These are phyloP conservation scores for Penicillium corylophilum DNA, from an alignment of 2,329 filamentous ascomycete genomes.

Conservation along the genomic window DNA sequence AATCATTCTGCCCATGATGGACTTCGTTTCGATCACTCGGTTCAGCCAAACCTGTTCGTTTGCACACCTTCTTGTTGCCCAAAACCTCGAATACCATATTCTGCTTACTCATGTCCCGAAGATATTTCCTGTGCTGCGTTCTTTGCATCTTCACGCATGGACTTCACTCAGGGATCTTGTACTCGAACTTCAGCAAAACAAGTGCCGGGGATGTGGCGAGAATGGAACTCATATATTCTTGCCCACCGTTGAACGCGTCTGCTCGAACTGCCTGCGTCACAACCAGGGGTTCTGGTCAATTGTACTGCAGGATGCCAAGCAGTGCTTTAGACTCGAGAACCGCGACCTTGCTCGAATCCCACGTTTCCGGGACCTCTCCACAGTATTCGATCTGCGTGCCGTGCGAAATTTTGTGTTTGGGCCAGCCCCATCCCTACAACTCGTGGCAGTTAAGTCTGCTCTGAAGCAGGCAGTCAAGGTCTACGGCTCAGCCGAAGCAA, in stretches of 20 bases:
- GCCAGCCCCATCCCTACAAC: no score
- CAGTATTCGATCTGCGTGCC: not conserved
- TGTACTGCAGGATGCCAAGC: not conserved
- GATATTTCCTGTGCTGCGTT: not conserved
- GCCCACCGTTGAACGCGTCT: conserved; percentile 12
- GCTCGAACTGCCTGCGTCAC: conserved; percentile 5
- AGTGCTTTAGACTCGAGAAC: not conserved
- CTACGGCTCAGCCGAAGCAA: not conserved
- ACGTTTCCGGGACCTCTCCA: not conserved
- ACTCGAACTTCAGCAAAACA: conserved; percentile 4
- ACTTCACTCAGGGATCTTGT: not conserved
- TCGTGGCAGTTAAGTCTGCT: not conserved
- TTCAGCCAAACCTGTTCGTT: not conserved
- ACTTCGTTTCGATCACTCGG: not conserved
- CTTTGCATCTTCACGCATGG: not conserved
- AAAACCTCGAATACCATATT: not conserved
- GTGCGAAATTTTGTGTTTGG: no score
- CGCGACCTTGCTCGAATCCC: not conserved
- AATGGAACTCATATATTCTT: conserved; percentile 6
- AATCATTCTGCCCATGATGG: not conserved
- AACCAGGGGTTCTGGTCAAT: conserved; percentile 10
- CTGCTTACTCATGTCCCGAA: not conserved
- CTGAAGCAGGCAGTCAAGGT: not conserved
- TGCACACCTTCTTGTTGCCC: not conserved
- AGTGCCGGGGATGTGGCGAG: conserved; percentile 12